Base-by-base conservation (phyloP, 225 moss, liverwort and hornwort species). In the Polytrichum commune region DNA sequence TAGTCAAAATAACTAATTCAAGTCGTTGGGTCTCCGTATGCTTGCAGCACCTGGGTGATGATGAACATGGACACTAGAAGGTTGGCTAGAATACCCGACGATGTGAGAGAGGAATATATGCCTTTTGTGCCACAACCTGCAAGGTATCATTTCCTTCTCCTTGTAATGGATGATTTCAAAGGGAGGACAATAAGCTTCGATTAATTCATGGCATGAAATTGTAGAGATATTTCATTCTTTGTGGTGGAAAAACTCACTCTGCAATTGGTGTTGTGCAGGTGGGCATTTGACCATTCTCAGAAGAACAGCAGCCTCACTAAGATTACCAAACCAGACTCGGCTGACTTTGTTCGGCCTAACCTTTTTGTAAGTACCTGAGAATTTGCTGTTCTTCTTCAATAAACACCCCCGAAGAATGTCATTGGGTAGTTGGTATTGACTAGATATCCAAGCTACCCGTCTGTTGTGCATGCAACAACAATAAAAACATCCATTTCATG, bases 31-130 rank as follows among this genome's bases (percentile, higher is more conserved):
- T 65, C 55, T 29, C 63, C 27, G 7, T 19, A 54, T 75, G 55
- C 24, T 54, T 75, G 63, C 80, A 80, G 80, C 60, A 80, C 80
- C 56, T 80, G 80, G 80, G 80, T 80, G 58, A 80, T 80, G 80
- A 80, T 80, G 75, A 75, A 80, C 58, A 75, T 71, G 75, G 58
- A 68, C 27, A 80, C 80, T 1, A 72, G 80, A 63, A 72, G 75
- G 57, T 68, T 80, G 53, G 75, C 80, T 24, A 75, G 75, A 66
- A 80, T 80, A 29, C 80, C 80, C 53, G 75, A 75, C 58, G 75
- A 80, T 63, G 80, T 80, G 75, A 71, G 75, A 68, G 24, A 63
- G 68, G 80, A 80, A 64, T 74, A 70, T 27, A 74, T 74, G 70
- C 79, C 79, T 19, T 78, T 73, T 60, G 78, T 78, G 58, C 78